phyloP scores from a whole-genome alignment of 768 basidiomycete genomes.

The Symmetrospora coprosmae region DNA sequence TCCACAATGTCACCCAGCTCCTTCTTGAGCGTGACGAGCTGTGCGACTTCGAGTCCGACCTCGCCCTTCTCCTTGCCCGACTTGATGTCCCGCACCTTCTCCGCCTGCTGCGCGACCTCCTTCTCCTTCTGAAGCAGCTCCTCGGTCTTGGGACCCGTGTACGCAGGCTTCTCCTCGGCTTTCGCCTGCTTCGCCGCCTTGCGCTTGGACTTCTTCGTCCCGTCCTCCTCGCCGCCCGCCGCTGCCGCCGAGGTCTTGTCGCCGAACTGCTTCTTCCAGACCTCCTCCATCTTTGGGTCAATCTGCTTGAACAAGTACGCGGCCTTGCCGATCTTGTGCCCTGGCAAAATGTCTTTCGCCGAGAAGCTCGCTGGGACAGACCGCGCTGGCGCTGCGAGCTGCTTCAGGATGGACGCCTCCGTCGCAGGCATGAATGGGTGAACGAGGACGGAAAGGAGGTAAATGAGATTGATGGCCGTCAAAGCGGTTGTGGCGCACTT shows the following conservation, averaged over 20 bases:
- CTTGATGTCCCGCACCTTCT: constrained; percentile 55
- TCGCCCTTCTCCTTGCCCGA: constrained; percentile 41
- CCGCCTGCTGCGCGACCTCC: constrained; percentile 62
- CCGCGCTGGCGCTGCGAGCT: constrained; percentile 79
- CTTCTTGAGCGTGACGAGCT: constrained; percentile 29
- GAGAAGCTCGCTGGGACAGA: constrained; percentile 50
- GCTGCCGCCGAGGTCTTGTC: constrained; percentile 42
- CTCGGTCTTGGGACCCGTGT: constrained; percentile 50
- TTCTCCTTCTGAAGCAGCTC: constrained; percentile 60
- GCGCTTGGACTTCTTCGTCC: constrained; percentile 38
- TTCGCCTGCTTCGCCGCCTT: constrained; percentile 43
- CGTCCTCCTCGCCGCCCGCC: constrained; percentile 39
- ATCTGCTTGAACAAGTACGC: constrained; percentile 88
- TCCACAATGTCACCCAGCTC: constrained; percentile 24
- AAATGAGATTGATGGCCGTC: constrained; percentile 83
- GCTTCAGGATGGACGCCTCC: constrained; percentile 59
- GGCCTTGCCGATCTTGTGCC: constrained; percentile 71
- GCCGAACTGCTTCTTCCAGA: constrained; percentile 65
- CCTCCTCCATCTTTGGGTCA: constrained; percentile 72
- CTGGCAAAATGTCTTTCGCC: constrained; percentile 62
- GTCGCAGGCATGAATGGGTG: constrained; percentile 96
- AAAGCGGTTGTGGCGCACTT: constrained; percentile 83
- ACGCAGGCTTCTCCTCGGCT: constrained; percentile 36
- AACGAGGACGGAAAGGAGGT: constrained; percentile 64
- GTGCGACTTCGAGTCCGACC: constrained; percentile 24